These are phyloP conservation scores for Candida sanyaensis DNA, from an alignment of 1,139 yeast species.

Conservation along the genomic window DNA sequence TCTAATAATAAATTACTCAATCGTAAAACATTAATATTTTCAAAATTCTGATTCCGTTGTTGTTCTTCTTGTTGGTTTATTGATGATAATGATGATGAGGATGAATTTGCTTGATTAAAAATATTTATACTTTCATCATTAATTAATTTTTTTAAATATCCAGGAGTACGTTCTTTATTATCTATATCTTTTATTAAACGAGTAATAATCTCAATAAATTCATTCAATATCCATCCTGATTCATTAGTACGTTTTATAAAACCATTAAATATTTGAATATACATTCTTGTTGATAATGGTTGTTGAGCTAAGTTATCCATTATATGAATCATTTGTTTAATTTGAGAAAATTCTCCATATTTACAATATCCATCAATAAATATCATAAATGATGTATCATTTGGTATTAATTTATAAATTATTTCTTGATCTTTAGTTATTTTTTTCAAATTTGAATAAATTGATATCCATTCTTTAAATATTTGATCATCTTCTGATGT, in stretches of 20 bases:
- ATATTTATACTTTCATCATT: background rate
- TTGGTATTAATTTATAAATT: conserved; percentile 21
- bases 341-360: conserved; percentile 12
- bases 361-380: conserved; percentile 20
- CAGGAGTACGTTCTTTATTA: background rate
- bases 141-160: background rate
- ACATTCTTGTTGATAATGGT: conserved; percentile 31
- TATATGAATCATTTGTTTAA: conserved; percentile 17
- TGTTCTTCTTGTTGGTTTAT: too few relatives aligned
- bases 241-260: background rate
- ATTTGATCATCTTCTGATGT: conserved; percentile 20
- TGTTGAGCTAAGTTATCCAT: conserved; percentile 22
- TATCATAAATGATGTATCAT: conserved; percentile 28
- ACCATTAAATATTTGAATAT: conserved; percentile 4
- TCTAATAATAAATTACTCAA: conserved; percentile 8
- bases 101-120: background rate
- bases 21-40: background rate
- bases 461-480: conserved; percentile 19
- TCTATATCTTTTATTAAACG: conserved; percentile 6
- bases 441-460: conserved; percentile 24
- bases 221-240: conserved; percentile 6
- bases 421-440: conserved; percentile 22
- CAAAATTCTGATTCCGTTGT: background rate
- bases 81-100: too few relatives aligned
- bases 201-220: conserved; percentile 2